phyloP scores from a whole-genome alignment of 2,329 filamentous ascomycete genomes.

The Pseudocercospora ulei region DNA sequence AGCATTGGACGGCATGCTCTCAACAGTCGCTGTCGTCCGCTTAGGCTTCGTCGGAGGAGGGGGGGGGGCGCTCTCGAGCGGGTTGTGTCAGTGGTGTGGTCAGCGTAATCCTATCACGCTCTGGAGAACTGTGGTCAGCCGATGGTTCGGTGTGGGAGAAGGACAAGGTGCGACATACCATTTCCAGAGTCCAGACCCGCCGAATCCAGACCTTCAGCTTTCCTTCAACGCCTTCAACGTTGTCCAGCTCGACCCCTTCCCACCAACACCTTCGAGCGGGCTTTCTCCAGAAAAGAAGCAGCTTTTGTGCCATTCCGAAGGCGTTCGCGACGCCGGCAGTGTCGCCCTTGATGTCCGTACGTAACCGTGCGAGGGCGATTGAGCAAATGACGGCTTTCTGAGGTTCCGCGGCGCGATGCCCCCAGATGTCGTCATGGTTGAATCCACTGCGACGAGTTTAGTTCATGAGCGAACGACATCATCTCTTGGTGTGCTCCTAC shows the following conservation, averaged over 20 bases:
- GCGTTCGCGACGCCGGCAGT: conserved; percentile 63
- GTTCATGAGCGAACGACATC: background rate
- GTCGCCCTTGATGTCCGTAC: conserved; percentile 65
- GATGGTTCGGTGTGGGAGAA: background rate
- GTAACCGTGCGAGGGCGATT: conserved; percentile 79
- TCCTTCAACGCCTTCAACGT: conserved; percentile 82
- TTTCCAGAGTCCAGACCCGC: conserved; percentile 96
- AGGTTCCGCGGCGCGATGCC: conserved; percentile 90
- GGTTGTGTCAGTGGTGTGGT: conserved; percentile 2
- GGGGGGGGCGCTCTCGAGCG: conserved; percentile 1
- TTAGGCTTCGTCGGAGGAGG: no score
- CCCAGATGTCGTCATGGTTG: conserved; percentile 91
- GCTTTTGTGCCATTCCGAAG: conserved; percentile 96
- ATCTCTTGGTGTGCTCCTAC: conserved; percentile 47
- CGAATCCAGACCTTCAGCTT: conserved; percentile 97
- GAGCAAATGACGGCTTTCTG: conserved; percentile 98
- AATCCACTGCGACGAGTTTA: conserved; percentile 58
- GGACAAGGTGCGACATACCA: conserved; percentile 46
- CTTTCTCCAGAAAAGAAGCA: conserved; percentile 95
- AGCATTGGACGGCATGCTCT: conserved; percentile 1
- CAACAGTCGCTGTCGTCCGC: background rate
- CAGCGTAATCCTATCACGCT: conserved; percentile 31
- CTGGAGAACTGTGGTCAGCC: conserved; percentile 16
- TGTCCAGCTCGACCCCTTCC: conserved; percentile 87
- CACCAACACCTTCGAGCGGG: conserved; percentile 96